Base-by-base conservation (phyloP, 257 asterid genomes). In the Fraxinus americana region DNA sequence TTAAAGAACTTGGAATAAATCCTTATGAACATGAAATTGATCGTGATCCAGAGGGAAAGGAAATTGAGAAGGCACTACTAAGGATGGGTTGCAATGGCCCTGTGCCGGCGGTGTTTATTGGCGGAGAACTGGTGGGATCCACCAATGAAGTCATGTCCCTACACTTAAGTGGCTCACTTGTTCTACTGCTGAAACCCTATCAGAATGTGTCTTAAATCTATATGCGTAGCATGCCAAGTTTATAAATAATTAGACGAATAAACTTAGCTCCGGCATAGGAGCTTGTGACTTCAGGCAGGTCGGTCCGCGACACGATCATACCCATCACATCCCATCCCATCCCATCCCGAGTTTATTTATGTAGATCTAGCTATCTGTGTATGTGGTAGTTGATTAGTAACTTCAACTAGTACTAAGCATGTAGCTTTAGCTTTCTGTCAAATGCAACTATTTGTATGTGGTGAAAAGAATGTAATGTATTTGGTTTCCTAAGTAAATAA, bases 131-230 rank as follows among this genome's bases (percentile, higher is more conserved):
- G 16, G 80, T 92, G 36, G 96, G 96, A 0, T 92, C 96, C 43
- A 92, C 96, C 81, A 89, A 89, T 50, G 96, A 92, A 88, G 92
- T 92, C 35, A 92, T 92, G 97, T 90, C 97, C 1, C 96, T 87
- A 77, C 97, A 90, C 85, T 86, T 92, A 48, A 89, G 93, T 74
- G 96, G 97, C 50, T 79, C 90, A 3, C 91, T 92, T 72, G 52
- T 82, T 36, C 88, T 85, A 13, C 78, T 84, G n/a, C 85, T 92
- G 79, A 75, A 82, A 77, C 91, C 91, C 0, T 84, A 83, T 19
- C 88, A 76, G 34, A 59, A 78, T 43, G 12, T 80, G 70, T 72
- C 84, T 12, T 48, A 34, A 79, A 30, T 52, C 79, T 23, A 27
- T 63, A 27, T 19, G 1, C 16, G 68, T 19, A 1, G 66, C 27